Evolutionary conservation across 148 eudicot species (phyloP).

Genomic region (Rhododendron williamsianum): DNA sequence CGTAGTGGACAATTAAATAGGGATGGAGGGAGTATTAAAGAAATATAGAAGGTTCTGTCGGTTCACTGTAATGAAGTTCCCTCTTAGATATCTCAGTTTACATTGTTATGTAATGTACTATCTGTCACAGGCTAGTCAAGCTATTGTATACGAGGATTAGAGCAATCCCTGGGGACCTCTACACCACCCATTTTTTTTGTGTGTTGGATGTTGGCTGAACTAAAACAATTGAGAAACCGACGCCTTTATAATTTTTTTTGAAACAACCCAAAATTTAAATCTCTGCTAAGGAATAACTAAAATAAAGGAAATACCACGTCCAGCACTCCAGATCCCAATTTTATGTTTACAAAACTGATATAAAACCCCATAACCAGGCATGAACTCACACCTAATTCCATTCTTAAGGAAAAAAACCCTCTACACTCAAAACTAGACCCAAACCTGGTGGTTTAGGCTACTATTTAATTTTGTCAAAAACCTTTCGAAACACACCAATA

Average conservation of each 20-base stretch:
- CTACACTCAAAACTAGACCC: neutral
- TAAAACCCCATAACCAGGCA: too few relatives aligned
- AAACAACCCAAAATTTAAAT: too few relatives aligned
- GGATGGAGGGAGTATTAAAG: neutral
- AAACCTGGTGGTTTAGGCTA: neutral
- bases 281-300: too few relatives aligned
- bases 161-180: neutral
- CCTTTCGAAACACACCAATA: too few relatives aligned
- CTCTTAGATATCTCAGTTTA: neutral
- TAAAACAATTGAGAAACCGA: neutral
- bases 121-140: neutral
- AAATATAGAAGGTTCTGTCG: neutral
- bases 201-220: neutral
- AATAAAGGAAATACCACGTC: too few relatives aligned
- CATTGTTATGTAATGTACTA: neutral
- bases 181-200: neutral
- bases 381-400: too few relatives aligned
- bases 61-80: neutral
- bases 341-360: too few relatives aligned
- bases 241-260: neutral
- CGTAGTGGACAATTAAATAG: too few relatives aligned
- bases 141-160: neutral
- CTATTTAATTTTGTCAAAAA: neutral
- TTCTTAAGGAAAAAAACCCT: neutral
- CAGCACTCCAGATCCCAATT: too few relatives aligned